Evolutionary conservation across 2,329 filamentous ascomycete genomes (phyloP).

Genomic region (Gaeumannomyces sp.): DNA sequence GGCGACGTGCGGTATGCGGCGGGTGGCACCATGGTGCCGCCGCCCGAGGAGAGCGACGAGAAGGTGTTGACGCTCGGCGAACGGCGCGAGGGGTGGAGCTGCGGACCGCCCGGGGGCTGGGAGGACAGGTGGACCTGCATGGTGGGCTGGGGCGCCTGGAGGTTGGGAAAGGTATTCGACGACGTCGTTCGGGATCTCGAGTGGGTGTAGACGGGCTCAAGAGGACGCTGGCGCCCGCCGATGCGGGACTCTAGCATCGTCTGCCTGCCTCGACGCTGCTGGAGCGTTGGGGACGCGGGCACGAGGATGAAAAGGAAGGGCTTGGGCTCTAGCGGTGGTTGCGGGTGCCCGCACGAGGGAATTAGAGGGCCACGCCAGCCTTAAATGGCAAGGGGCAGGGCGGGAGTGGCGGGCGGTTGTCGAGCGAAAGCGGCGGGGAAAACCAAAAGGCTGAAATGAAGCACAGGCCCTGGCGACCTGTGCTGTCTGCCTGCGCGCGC

Average conservation of each 20-base stretch:
- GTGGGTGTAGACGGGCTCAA: constrained; percentile 40
- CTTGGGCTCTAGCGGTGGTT: too few relatives aligned
- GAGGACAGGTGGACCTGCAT: constrained; percentile 22
- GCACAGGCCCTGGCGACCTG: neutral
- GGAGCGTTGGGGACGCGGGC: neutral
- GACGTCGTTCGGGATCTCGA: constrained; percentile 51
- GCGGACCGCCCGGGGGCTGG: constrained; percentile 23
- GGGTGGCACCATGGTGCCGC: constrained; percentile 39
- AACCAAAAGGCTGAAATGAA: neutral
- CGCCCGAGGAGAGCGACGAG: constrained; percentile 58
- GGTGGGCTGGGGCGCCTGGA: constrained; percentile 23
- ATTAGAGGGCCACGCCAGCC: neutral
- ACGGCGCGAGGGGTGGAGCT: constrained; percentile 40
- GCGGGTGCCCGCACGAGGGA: neutral
- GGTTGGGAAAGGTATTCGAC: constrained; percentile 43
- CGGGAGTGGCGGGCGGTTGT: neutral
- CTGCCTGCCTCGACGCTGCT: constrained; percentile 2
- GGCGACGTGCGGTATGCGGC: constrained; percentile 51
- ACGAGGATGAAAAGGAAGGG: too few relatives aligned
- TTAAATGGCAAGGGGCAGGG: neutral
- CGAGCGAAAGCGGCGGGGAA: neutral
- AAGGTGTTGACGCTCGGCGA: constrained; percentile 62
- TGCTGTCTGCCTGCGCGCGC: neutral
- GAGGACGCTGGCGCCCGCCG: constrained; percentile 23
- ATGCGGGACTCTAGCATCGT: constrained; percentile 27